phyloP scores from a whole-genome alignment of 1,139 yeast genomes.

The Blastobotrys niveus region DNA sequence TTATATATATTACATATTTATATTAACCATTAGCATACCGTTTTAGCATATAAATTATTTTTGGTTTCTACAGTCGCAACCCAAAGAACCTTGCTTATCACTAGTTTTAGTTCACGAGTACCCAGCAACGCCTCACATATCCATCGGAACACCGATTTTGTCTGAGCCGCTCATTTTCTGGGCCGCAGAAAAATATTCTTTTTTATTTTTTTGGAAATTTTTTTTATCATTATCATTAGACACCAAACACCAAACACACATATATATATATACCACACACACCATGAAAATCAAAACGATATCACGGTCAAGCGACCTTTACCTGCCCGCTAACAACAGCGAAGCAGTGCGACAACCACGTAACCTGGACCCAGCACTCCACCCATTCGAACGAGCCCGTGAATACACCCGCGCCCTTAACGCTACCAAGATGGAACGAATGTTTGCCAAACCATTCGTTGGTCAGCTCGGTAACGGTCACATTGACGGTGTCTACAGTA shows the following conservation, averaged over 20 bases:
- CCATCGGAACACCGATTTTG: too few species aligned
- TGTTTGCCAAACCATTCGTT: conserved; percentile 96
- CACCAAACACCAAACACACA: background rate
- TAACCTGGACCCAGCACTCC: conserved; percentile 88
- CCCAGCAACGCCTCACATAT: too few species aligned
- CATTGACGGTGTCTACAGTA: conserved; percentile 86
- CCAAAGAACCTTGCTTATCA: too few species aligned
- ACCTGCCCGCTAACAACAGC: conserved; percentile 85
- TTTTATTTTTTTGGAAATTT: background rate
- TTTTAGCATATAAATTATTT: too few species aligned
- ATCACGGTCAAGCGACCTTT: conserved; percentile 81
- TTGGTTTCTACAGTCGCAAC: too few species aligned
- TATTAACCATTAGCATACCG: too few species aligned
- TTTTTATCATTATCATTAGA: background rate
- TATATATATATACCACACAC: background rate
- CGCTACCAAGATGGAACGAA: conserved; percentile 90
- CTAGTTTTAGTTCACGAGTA: too few species aligned
- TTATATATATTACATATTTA: too few species aligned
- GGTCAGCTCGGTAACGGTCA: conserved; percentile 96
- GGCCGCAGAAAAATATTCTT: conserved; percentile 1
- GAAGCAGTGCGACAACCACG: conserved; percentile 86
- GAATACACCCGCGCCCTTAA: conserved; percentile 92
- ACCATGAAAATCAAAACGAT: conserved; percentile 77
- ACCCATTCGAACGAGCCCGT: conserved; percentile 94
- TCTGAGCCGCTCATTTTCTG: background rate